These are phyloP conservation scores for Rubus idaeus DNA, from an alignment of 306 rosid genomes.

Conservation along the genomic window DNA sequence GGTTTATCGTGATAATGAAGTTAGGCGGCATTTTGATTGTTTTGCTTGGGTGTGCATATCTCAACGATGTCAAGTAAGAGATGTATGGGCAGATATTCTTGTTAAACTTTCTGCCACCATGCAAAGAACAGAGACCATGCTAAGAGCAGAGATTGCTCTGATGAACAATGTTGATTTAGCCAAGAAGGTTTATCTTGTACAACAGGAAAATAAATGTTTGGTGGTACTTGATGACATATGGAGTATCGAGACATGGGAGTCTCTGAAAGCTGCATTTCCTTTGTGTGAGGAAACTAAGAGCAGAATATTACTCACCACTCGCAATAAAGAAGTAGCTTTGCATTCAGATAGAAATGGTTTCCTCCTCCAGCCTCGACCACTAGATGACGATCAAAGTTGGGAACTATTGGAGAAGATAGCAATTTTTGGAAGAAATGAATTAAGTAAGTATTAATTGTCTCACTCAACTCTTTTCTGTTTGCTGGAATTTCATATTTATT, in stretches of 20 bases:
- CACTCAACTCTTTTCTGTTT: not conserved
- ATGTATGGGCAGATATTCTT: conserved; percentile 51
- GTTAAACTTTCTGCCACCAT: conserved; percentile 34
- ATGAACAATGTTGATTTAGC: conserved; percentile 48
- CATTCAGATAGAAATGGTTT: conserved; percentile 32
- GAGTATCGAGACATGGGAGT: conserved; percentile 39
- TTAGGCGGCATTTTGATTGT: conserved; percentile 39
- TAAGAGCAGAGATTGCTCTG: conserved; percentile 31
- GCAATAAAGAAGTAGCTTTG: conserved; percentile 33
- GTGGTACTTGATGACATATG: conserved; percentile 60
- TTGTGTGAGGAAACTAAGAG: conserved; percentile 12
- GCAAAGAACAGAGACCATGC: conserved; percentile 39
- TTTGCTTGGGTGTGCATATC: conserved; percentile 60
- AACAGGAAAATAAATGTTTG: conserved; percentile 37
- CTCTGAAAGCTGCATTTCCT: conserved; percentile 41
- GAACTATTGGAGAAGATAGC: conserved; percentile 44
- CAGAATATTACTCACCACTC: conserved; percentile 49
- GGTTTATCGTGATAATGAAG: conserved; percentile 26
- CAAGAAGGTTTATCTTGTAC: conserved; percentile 35
- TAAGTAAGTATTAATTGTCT: not conserved
- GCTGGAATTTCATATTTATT: not conserved
- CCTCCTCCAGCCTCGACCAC: conserved; percentile 37
- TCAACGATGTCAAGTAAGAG: conserved; percentile 51
- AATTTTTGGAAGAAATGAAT: not conserved
- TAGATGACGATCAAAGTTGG: conserved; percentile 44